Base-by-base conservation (phyloP, 768 basidiomycete genomes). In the Lentinula sp. region DNA sequence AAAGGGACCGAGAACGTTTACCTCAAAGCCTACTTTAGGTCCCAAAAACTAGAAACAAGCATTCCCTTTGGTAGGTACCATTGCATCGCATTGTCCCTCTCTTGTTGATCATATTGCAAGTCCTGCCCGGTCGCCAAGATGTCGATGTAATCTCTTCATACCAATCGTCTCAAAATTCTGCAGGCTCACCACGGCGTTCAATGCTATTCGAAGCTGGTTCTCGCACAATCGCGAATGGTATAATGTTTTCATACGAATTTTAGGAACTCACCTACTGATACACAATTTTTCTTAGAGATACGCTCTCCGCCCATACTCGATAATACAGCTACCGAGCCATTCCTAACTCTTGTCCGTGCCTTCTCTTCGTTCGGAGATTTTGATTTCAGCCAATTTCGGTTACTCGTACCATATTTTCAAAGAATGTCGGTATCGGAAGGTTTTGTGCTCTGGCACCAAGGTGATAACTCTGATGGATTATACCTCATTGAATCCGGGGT, bases 1-100 rank as follows among this genome's bases (percentile, higher is more conserved):
- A 28, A n/a, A 82, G 91, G 95, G 95, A 95, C 93, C 0, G 95
- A 98, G 75, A 98, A 98, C 73, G 89, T 85, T 0, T 97, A 97
- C 74, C 69, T 98, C 63, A 83, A 82, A 57, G 87, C 89, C 7
- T 91, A 89, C 89, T 89, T 89, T 64, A 76, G 78, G 62, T 81
- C 84, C 0, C 84, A 84, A 68, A 87, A 87, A 66, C 70, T 79
- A 21, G 85, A 89, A 68, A 75, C 71, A 32, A 67, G 59, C 60
- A 75, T 39, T 64, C 78, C 73, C 64, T 80, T 86, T 60, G 66
- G 85, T 81, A 65, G 11, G 72, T 70, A 13, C 15, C 28, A 23
- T 56, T 37, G 3, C 18, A 18, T 39, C 11, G 16, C 2, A 5
- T 21, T 18, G 10, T 8, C 13, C 15, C 4, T 48, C 48, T 21